Base-by-base conservation (phyloP, 2,329 filamentous ascomycete genomes). In the Hymenoscyphus linearis region DNA sequence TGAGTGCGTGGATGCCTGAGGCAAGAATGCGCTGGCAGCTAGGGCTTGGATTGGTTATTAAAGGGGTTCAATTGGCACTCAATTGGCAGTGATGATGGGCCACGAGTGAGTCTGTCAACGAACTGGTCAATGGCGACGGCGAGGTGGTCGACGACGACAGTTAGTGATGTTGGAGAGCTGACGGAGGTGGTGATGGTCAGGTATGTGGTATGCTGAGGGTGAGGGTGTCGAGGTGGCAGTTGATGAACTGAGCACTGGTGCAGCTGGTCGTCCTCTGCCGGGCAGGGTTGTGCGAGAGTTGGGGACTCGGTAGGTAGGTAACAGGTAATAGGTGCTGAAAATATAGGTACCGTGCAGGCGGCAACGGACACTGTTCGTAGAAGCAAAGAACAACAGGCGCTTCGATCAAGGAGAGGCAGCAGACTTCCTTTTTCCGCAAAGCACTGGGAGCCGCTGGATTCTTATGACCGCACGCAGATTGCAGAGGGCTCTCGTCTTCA, bases 1-100 rank as follows among this genome's bases (percentile, higher is more conserved):
- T 47, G 18, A 47, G 40, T n/a, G n/a, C n/a, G n/a, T n/a, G n/a
- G 7, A n/a, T n/a, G 40, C 40, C 40, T 47, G 18, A 47, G 40
- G 40, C 40, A 47, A n/a, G n/a, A 22, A 47, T 55, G 18, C 58
- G 34, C 58, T 55, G 54, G 54, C 35, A 35, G n/a, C 16, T 18
- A 5, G 37, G 16, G 37, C 6, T 18, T 16, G 37, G 6, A 31
- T n/a, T n/a, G n/a, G n/a, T n/a, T n/a, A n/a, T n/a, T n/a, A n/a
- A n/a, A n/a, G n/a, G n/a, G 31, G 31, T 31, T 5, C 31, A 9
- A 5, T 31, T 31, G 31, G 31, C 6, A 31, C 31, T 31, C 2
- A 31, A 31, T 31, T 31, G 31, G 31, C 31, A 31, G 31, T 7
- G 31, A 7, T 9, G 31, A 4, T 5, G 10, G 31, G 6, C 31